Conservation (phyloP, 202 grass and related monocot species). For the Bolboschoenoplectus hybrid region DNA sequence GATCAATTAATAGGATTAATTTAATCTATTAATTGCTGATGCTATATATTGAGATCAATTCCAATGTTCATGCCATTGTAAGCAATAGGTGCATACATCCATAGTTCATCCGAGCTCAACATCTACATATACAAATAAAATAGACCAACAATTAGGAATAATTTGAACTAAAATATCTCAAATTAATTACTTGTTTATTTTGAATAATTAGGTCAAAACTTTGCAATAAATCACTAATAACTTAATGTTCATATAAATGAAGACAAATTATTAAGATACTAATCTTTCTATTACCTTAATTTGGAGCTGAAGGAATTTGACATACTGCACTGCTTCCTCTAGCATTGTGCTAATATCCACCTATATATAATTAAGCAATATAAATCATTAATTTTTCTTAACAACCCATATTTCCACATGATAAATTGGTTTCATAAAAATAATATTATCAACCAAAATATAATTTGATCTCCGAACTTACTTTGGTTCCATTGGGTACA, state of each 20-base stretch:
- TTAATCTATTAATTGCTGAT: neutral
- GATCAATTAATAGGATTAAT: neutral
- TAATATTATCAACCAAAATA: neutral
- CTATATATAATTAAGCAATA: conserved; percentile 37
- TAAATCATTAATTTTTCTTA: conserved; percentile 19
- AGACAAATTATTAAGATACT: neutral
- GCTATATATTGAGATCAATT: conserved; percentile 62
- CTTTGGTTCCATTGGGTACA: conserved; percentile 88
- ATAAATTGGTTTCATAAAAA: neutral
- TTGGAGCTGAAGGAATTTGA: conserved; percentile 87
- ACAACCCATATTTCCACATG: neutral
- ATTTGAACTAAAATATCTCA: conserved; percentile 9
- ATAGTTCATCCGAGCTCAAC: conserved; percentile 78
- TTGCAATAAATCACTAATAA: neutral
- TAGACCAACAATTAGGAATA: conserved; percentile 24
- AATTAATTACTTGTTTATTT: neutral
- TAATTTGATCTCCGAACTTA: conserved; percentile 47
- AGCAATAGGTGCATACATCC: conserved; percentile 87
- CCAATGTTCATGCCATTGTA: conserved; percentile 88
- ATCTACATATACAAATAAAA: conserved; percentile 45
- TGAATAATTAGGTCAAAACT: neutral
- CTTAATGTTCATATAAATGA: neutral
- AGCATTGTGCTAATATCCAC: conserved; percentile 96
- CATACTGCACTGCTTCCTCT: conserved; percentile 84
- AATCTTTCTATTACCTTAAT: conserved; percentile 57